Percentiles rank a stretch among this genome's conserved stretches.
These are phyloP conservation scores for Ambrosiella cleistominuta DNA, from an alignment of 2,329 filamentous ascomycete species.

Conservation along the genomic window DNA sequence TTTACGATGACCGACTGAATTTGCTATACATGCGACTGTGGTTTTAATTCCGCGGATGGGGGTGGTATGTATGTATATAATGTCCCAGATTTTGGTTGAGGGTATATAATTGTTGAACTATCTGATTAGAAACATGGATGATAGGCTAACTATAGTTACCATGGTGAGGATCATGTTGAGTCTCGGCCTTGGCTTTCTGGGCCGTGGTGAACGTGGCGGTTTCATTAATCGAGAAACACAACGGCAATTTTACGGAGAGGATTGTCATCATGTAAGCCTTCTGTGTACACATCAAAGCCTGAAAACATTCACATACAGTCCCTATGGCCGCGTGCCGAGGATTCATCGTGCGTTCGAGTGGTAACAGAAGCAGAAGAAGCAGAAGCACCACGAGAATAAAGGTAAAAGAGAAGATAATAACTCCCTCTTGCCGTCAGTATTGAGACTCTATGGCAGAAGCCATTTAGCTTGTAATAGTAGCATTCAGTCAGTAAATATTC, in stretches of 20 bases:
- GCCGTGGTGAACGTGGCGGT: not conserved
- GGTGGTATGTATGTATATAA: no score
- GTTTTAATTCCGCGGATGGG: not conserved
- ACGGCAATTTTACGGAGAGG: not conserved
- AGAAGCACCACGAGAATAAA: not conserved
- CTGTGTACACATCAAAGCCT: not conserved
- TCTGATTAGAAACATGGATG: no score
- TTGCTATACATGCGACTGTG: not conserved
- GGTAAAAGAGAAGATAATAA: not conserved
- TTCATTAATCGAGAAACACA: not conserved
- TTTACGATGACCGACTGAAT: no score
- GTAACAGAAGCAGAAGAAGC: no score
- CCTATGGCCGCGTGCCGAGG: not conserved
- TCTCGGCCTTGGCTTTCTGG: no score
- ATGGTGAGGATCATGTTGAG: no score
- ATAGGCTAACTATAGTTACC: no score
- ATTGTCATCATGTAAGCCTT: not conserved
- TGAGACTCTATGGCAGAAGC: slow-evolving; percentile 3
- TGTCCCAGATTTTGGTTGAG: no score
- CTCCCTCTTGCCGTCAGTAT: not conserved
- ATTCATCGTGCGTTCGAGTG: not conserved
- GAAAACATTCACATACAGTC: not conserved
- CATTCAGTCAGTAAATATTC: not conserved
- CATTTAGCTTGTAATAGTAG: not conserved
- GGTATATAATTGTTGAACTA: no score